Evolutionary conservation across 2,329 filamentous ascomycete species (phyloP).

Genomic region (Alternaria longipes): DNA sequence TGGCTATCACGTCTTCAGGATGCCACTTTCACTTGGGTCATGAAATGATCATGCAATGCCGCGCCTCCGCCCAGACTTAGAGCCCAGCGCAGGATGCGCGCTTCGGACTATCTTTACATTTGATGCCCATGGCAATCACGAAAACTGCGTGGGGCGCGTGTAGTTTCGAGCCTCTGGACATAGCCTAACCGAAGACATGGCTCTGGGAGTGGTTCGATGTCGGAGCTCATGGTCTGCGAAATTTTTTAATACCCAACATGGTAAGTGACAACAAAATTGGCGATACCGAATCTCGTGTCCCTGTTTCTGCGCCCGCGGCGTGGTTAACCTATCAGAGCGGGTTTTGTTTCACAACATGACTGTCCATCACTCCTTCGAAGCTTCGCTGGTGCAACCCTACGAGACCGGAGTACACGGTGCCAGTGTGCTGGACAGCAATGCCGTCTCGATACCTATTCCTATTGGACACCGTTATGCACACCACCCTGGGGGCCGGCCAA

Average conservation of each 20-base stretch:
- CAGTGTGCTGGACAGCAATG: constrained; percentile 14
- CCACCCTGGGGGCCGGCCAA: constrained; percentile 21
- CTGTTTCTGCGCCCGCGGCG: not conserved
- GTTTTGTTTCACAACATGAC: constrained; percentile 3
- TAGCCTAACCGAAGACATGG: constrained; percentile 1
- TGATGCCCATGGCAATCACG: constrained; percentile 4
- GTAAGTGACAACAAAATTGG: not conserved
- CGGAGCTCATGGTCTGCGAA: not conserved
- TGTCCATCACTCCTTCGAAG: constrained; percentile 6
- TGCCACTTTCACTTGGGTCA: constrained; percentile 1
- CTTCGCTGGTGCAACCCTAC: constrained; percentile 12
- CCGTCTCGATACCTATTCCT: constrained; percentile 1
- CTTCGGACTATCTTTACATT: constrained; percentile 18
- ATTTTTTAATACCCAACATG: not conserved
- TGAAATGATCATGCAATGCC: constrained; percentile 21
- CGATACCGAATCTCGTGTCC: not conserved
- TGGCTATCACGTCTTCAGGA: not conserved
- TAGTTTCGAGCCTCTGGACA: not conserved
- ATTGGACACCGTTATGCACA: constrained; percentile 22
- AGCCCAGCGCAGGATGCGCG: constrained; percentile 5
- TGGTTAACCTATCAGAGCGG: constrained; percentile 8
- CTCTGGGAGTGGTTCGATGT: not conserved
- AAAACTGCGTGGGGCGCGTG: constrained; percentile 2
- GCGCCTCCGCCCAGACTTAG: constrained; percentile 27
- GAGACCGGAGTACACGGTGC: constrained; percentile 14